Evolutionary conservation across 148 eudicot genomes (phyloP).

Genomic region (Polygonum aviculare): DNA sequence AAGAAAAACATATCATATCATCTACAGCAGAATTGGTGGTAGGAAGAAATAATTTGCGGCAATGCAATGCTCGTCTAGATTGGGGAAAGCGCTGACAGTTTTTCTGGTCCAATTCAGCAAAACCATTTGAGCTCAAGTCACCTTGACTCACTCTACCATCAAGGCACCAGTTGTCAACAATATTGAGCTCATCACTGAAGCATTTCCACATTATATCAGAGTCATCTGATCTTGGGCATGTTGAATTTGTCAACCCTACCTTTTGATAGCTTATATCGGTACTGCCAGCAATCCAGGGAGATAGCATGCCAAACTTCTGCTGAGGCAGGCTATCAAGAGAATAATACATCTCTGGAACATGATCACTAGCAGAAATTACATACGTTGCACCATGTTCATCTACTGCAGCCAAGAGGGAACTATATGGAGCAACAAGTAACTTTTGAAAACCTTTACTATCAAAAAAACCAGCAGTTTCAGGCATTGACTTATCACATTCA

Average conservation of each 20-base stretch:
- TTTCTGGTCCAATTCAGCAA: conserved; percentile 28
- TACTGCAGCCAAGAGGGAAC: conserved; percentile 53
- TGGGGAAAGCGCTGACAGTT: conserved; percentile 19
- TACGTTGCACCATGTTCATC: conserved; percentile 67
- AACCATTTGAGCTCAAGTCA: conserved; percentile 34
- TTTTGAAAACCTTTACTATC: conserved; percentile 41
- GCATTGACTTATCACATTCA: conserved; percentile 12
- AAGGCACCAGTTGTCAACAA: conserved; percentile 17
- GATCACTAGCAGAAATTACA: conserved; percentile 37
- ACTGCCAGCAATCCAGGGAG: conserved; percentile 68
- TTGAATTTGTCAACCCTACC: conserved; percentile 26
- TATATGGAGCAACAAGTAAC: conserved; percentile 52
- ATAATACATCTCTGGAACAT: conserved; percentile 35
- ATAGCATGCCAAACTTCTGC: conserved; percentile 43
- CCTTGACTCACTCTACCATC: conserved; percentile 23
- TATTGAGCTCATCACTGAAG: conserved; percentile 14
- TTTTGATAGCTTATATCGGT: conserved; percentile 65
- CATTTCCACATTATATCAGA: conserved; percentile 15
- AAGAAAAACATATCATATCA: conserved; percentile 61
- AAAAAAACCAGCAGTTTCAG: conserved; percentile 16
- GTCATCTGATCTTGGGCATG: conserved; percentile 11
- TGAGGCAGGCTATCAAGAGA: conserved; percentile 35
- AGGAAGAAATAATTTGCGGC: conserved; percentile 61
- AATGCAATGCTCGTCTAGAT: conserved; percentile 20
- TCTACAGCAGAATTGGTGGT: conserved; percentile 28